These are phyloP conservation scores for Diophrys appendiculata DNA, from an alignment of 73 alveolate genomes.

Conservation along the genomic window DNA sequence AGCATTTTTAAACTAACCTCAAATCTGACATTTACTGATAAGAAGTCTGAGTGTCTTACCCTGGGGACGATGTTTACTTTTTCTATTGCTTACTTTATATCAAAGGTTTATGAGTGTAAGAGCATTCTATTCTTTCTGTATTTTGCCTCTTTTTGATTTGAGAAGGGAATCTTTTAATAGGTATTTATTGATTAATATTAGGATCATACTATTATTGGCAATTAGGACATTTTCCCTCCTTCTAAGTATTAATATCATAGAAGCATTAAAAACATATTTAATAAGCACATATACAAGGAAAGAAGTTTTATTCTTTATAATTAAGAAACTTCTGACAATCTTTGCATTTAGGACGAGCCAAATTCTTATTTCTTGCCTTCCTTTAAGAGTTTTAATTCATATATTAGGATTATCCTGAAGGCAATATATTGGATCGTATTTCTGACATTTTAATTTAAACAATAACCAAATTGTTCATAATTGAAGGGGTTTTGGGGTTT, in stretches of 20 bases:
- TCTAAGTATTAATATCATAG: neutral
- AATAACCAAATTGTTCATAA: too few species aligned
- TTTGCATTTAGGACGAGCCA: slow-evolving; percentile 20
- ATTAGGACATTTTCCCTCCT: slow-evolving; percentile 34
- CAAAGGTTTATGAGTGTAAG: neutral
- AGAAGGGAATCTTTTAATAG: slow-evolving; percentile 1
- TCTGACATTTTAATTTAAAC: too few species aligned
- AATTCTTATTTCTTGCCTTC: too few species aligned
- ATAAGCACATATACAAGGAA: slow-evolving; percentile 35
- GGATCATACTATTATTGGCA: slow-evolving; percentile 29
- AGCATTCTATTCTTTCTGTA: too few species aligned
- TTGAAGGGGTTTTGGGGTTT: too few species aligned
- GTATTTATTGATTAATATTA: neutral
- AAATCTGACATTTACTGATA: neutral
- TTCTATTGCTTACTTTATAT: neutral
- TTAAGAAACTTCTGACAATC: slow-evolving; percentile 24
- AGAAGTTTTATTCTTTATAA: slow-evolving; percentile 32
- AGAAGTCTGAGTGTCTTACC: neutral
- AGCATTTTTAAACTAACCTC: slow-evolving; percentile 33
- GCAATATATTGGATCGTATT: too few species aligned
- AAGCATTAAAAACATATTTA: slow-evolving; percentile 41
- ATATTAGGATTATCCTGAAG: too few species aligned
- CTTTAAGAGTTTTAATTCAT: too few species aligned
- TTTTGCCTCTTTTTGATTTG: slow-evolving; percentile 11
- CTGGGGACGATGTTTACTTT: neutral